phyloP scores from a whole-genome alignment of 2,329 filamentous ascomycete genomes.

The Chaetothyriales sp. region DNA sequence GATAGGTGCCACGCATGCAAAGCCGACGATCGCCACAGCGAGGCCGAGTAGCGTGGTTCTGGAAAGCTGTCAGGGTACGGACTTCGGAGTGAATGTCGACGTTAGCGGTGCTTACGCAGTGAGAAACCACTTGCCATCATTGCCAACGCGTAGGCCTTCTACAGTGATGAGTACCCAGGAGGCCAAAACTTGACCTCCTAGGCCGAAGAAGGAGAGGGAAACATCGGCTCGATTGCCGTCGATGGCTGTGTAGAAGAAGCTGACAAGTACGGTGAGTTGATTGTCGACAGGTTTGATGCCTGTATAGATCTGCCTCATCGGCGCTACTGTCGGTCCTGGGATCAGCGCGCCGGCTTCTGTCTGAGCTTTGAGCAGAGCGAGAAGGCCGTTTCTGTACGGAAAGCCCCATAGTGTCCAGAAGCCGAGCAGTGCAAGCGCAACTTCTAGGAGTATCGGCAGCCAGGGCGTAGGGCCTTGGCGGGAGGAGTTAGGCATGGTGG shows the following conservation, averaged over 20 bases:
- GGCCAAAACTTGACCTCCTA: conserved; percentile 29
- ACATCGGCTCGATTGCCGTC: conserved; percentile 26
- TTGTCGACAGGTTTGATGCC: conserved; percentile 18
- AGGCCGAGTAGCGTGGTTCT: conserved; percentile 29
- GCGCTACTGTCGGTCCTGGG: conserved; percentile 18
- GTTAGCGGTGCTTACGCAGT: conserved; percentile 5
- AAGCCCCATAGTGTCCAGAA: conserved; percentile 19
- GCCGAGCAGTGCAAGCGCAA: conserved; percentile 5
- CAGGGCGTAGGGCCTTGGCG: background rate
- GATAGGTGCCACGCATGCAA: conserved; percentile 32
- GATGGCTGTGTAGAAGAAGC: conserved; percentile 29
- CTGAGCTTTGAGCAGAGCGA: conserved; percentile 14
- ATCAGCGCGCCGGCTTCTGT: conserved; percentile 17
- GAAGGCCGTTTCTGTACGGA: conserved; percentile 19
- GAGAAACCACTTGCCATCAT: conserved; percentile 24
- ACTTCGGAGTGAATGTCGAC: background rate
- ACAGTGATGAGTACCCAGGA: conserved; percentile 32
- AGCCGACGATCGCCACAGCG: conserved; percentile 30
- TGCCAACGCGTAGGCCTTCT: conserved; percentile 33
- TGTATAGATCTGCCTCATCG: conserved; percentile 19
- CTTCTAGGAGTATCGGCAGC: background rate
- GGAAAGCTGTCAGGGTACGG: background rate
- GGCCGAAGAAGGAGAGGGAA: conserved; percentile 25
- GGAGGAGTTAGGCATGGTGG: background rate
- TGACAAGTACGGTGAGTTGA: conserved; percentile 18